Percentiles rank a stretch among this genome's conserved stretches.
Evolutionary conservation across 768 basidiomycete genomes (phyloP).

Genomic region (Boletus eberwhitei): DNA sequence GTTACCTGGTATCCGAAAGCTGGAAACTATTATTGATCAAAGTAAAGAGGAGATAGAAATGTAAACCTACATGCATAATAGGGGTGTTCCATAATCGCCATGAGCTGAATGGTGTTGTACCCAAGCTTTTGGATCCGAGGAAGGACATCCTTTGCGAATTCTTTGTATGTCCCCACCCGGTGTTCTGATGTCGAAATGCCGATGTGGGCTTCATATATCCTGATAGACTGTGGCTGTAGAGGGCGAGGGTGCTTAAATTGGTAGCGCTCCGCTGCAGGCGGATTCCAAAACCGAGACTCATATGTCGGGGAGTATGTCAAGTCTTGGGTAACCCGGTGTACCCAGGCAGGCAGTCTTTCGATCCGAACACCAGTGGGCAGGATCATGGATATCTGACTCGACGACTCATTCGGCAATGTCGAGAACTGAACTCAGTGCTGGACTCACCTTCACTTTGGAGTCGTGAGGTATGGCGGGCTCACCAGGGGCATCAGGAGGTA

Average conservation of each 20-base stretch:
- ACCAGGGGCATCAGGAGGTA: conserved; percentile 67
- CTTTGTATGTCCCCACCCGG: conserved; percentile 91
- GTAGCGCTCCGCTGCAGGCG: conserved; percentile 67
- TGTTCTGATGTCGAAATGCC: conserved; percentile 90
- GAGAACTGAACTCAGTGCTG: background rate
- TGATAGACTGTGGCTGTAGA: conserved; percentile 57
- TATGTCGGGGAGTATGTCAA: conserved; percentile 84
- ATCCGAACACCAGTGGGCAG: conserved; percentile 73
- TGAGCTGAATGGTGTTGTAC: conserved; percentile 96
- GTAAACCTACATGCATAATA: conserved; percentile 86
- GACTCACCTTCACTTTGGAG: conserved; percentile 83
- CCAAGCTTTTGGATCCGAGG: conserved; percentile 88
- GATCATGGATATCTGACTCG: conserved; percentile 85
- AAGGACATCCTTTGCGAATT: conserved; percentile 82
- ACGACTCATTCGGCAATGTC: background rate
- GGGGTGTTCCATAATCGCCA: conserved; percentile 98
- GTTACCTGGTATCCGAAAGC: conserved; percentile 99
- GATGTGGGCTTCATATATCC: conserved; percentile 97
- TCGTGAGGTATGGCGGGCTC: conserved; percentile 88
- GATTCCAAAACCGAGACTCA: conserved; percentile 99
- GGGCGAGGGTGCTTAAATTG: conserved; percentile 78
- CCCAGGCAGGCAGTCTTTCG: conserved; percentile 94
- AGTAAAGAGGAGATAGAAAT: background rate
- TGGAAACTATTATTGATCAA: conserved; percentile 29
- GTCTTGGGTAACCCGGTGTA: conserved; percentile 93